A percentile compares a stretch with the other conserved stretches of the same genome.
Conservation (phyloP, 371 early-diverging fungal species). For the Entomophthora muscae region DNA sequence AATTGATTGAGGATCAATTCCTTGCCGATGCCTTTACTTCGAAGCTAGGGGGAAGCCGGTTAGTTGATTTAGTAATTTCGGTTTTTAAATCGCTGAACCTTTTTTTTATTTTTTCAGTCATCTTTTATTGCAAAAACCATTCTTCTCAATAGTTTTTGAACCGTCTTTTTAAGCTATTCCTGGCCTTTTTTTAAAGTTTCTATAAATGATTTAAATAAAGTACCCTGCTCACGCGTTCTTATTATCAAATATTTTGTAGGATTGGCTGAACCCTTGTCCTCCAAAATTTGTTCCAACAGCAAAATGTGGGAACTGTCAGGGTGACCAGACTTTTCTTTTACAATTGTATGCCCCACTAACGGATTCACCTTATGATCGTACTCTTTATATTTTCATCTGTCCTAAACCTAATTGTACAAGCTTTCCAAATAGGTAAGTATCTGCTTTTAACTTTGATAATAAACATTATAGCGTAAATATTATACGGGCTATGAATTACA, state of each 20-base stretch:
- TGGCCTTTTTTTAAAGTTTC: no score
- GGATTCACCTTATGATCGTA: background rate
- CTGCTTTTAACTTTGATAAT: background rate
- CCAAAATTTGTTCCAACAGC: background rate
- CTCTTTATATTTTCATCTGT: background rate
- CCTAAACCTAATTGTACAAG: background rate
- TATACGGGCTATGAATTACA: background rate
- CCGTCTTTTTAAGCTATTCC: no score
- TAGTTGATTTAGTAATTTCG: background rate
- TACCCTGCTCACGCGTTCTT: background rate
- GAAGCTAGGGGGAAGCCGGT: background rate
- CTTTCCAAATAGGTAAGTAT: background rate
- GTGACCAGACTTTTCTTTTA: background rate
- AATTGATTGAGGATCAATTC: background rate
- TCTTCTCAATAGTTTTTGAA: no score
- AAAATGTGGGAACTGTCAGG: background rate
- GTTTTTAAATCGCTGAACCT: no score
- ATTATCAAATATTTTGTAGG: background rate
- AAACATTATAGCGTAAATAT: background rate
- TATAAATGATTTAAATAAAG: background rate
- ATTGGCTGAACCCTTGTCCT: background rate
- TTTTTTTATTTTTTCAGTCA: no score
- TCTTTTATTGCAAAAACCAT: no score
- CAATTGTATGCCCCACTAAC: background rate
- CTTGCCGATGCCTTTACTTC: background rate